Percentiles rank a stretch among this genome's conserved stretches.
Evolutionary conservation across 2,329 filamentous ascomycete species (phyloP).

Genomic region (Fusarium sp.): DNA sequence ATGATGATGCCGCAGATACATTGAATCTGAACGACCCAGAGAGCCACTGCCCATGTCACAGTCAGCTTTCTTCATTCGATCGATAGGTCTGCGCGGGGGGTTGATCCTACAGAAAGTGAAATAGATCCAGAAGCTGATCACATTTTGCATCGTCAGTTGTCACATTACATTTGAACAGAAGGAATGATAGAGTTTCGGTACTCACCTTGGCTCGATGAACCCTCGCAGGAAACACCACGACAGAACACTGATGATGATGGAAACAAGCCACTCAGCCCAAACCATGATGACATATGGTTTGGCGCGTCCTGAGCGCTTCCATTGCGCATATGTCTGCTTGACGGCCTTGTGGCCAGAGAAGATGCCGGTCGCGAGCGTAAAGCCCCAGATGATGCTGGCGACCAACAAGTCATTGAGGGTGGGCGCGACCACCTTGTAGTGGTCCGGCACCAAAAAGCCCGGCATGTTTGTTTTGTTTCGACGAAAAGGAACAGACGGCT

Average conservation of each 20-base stretch:
- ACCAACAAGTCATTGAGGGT: conserved; percentile 32
- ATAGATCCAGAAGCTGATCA: conserved; percentile 38
- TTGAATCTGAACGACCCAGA: conserved; percentile 39
- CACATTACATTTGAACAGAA: neutral
- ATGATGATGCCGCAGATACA: conserved; percentile 42
- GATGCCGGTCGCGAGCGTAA: conserved; percentile 36
- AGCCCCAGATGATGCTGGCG: conserved; percentile 44
- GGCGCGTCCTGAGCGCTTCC: conserved; percentile 24
- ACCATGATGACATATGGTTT: conserved; percentile 37
- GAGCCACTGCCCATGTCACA: conserved; percentile 9
- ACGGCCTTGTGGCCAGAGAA: conserved; percentile 34
- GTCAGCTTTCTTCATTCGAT: conserved; percentile 5
- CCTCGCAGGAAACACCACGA: conserved; percentile 37
- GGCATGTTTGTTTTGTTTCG: conserved; percentile 15
- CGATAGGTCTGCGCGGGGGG: accelerated
- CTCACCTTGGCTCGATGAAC: conserved; percentile 32
- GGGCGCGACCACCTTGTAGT: conserved; percentile 24
- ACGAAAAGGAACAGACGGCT: neutral
- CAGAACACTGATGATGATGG: conserved; percentile 35
- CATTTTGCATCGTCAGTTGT: neutral
- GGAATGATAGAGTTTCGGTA: neutral
- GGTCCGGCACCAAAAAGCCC: conserved; percentile 33
- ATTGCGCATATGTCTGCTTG: conserved; percentile 37
- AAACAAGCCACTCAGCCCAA: conserved; percentile 39
- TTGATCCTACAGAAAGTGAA: conserved; percentile 30